Base-by-base conservation (phyloP, 2,329 filamentous ascomycete genomes). In the Thelonectria discophora region DNA sequence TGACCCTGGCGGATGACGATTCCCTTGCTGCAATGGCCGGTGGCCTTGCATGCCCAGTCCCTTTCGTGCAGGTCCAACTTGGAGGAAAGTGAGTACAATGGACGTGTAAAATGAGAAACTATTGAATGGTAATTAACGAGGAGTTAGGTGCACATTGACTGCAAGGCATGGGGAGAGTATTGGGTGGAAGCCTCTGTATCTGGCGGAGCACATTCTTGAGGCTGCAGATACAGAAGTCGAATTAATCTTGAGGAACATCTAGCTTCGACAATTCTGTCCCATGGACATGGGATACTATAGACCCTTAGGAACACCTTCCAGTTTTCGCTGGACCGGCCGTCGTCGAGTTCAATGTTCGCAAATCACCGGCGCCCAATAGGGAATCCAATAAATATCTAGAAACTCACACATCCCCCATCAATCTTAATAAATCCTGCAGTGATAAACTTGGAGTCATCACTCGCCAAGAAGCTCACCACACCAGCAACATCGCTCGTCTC, bases 171-270 rank as follows among this genome's bases (percentile, higher is more conserved):
- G 79, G 1, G 67, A 64, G 17, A 66, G 73, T 18, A 72, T 85
- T 40, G 82, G 81, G 0, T 85, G 83, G 83, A 77, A 72, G 55
- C 74, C 82, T 1, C 57, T 75, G 15, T 82, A 78, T 62, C 32
- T 68, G 0, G 69, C 81, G 0, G 72, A 80, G 52, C 80, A 85
- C 69, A 80, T 84, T 11, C 64, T 86, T 1, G 78, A 83, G 47
- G 69, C 67, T 30, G 79, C 79, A 1, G 79, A 80, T 46, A 77
- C 72, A 0, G 82, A 85, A 59, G 81, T 84, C 2, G 77, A 80
- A 11, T 15, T 49, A 20, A 18, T 50, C 9, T 21, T 51, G n/a
- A 30, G 43, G n/a, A 32, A 45, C 13, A 18, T 37, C 21, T 42
- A 42, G 24, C 12, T 40, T 40, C 7, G 30, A 32, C 30, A 32